Base-by-base conservation (phyloP, 2,329 filamentous ascomycete genomes). In the Aureobasidium mangrovei region DNA sequence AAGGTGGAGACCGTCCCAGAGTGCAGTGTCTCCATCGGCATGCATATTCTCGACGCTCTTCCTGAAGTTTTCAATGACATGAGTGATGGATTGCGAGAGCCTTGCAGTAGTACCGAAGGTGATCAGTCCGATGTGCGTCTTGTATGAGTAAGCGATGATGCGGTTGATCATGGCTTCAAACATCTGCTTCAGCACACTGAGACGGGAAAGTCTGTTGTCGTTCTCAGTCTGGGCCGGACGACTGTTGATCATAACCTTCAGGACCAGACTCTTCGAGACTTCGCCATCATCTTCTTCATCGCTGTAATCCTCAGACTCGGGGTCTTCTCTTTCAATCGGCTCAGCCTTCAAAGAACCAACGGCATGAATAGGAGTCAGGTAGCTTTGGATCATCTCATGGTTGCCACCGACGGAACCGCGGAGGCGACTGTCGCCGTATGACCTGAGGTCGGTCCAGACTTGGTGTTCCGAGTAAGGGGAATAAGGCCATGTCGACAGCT, bases 81-180 rank as follows among this genome's bases (percentile, higher is more conserved):
- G 63, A 2, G 65, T 68, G 12, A 69, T 57, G 0, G 56, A 52
- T 43, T 67, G 64, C 4, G 60, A 47, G 2, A 72, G 58, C 2
- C 42, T 59, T 1, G 64, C 60, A 0, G 53, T 59, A 2, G 67
- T 60, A 10, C 58, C 56, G 55, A 71, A 69, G 2, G 66, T 67
- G 24, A 71, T 59, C 2, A 71, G 60, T 4, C 69, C 69, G 28
- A 69, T 57, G 45, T 70, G 66, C 0, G 65, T 69, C 42, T 65
- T 62, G 58, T 65, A 70, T 38, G 63, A 60, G 54, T 70, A 70
- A 2, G 69, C 69, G n/a, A 70, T 58, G 1, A 67, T 59, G 5
- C 68, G 59, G 51, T 71, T 70, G 57, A 71, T 61, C 54, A 69
- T 63, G 5, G 65, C 63, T 39, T 68, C 63, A 51, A 70, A 71